These are phyloP conservation scores for Canna indica DNA, from an alignment of 176 grass and related monocot species.

Conservation along the genomic window DNA sequence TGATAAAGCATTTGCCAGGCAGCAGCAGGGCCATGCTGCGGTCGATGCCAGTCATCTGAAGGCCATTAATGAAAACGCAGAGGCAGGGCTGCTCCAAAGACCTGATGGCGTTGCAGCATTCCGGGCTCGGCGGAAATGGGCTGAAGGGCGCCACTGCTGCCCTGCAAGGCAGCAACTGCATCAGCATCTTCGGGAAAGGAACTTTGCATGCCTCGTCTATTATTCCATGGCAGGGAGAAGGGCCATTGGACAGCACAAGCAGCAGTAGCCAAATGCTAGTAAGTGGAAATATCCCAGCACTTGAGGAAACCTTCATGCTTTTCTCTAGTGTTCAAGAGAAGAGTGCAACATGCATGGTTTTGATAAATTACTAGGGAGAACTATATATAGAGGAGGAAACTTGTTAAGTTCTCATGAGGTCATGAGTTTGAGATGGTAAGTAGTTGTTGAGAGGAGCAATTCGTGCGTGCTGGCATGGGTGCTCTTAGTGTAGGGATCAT, in stretches of 20 bases:
- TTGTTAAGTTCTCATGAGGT: too few relatives aligned
- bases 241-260: conserved; percentile 1
- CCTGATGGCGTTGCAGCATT: conserved; percentile 39
- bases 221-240: background rate
- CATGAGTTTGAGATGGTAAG: too few relatives aligned
- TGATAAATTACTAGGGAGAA: too few relatives aligned
- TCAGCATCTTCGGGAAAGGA: conserved; percentile 19
- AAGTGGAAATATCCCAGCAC: background rate
- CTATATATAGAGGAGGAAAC: too few relatives aligned
- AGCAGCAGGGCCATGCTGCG: conserved; percentile 28
- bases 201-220: conserved; percentile 14
- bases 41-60: conserved; percentile 35
- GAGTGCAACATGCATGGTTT: too few relatives aligned
- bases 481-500: too few relatives aligned
- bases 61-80: conserved; percentile 33
- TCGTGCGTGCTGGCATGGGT: too few relatives aligned
- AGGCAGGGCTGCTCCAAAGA: conserved; percentile 38
- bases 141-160: conserved; percentile 43
- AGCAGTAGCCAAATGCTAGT: conserved; percentile 5
- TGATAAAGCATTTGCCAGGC: conserved; percentile 25
- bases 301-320: conserved; percentile 22
- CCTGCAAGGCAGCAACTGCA: conserved; percentile 45
- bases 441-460: too few relatives aligned
- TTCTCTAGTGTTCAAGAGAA: too few relatives aligned
- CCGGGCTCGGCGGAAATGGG: conserved; percentile 24